Evolutionary conservation across 352 stramenopile genomes (phyloP).

Genomic region (Pelagophyceae sp.): DNA sequence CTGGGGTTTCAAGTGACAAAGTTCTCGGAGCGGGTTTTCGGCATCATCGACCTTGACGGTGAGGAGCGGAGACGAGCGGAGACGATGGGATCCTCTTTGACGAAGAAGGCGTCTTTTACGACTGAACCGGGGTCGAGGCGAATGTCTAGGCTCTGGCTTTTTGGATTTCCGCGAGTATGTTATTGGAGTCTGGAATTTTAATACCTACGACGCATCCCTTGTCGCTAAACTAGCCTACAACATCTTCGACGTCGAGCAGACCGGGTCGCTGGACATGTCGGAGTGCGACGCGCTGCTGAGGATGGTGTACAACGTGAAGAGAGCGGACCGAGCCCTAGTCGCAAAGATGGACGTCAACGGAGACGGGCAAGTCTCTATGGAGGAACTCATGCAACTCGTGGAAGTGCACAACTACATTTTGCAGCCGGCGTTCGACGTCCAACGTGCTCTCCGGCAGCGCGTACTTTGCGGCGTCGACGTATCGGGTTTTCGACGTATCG

Average conservation of each 20-base stretch:
- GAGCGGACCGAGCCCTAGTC: conserved; percentile 21
- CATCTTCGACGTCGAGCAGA: conserved; percentile 33
- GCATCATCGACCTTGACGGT: conserved; percentile 25
- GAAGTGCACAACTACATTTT: conserved; percentile 23
- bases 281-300: conserved; percentile 27
- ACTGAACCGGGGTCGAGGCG: neutral
- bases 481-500: no score
- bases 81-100: conserved; percentile 16
- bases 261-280: conserved; percentile 23
- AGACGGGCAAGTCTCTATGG: conserved; percentile 26
- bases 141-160: neutral
- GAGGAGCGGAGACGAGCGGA: no score
- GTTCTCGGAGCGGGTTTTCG: conserved; percentile 28
- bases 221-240: conserved; percentile 33
- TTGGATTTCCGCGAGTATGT: conserved; percentile 29
- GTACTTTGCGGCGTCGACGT: no score
- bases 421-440: conserved; percentile 26
- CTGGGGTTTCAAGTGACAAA: conserved; percentile 15
- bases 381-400: conserved; percentile 27
- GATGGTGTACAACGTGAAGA: conserved; percentile 25
- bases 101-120: conserved; percentile 5
- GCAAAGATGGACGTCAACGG: conserved; percentile 28
- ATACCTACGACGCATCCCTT: conserved; percentile 30
- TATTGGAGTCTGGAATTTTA: conserved; percentile 32
- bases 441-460: conserved; percentile 16